Evolutionary conservation across 208 protist genomes (phyloP), one percentile per base, ranked within the genome.

Genomic region (Wallacemonas sp.): DNA sequence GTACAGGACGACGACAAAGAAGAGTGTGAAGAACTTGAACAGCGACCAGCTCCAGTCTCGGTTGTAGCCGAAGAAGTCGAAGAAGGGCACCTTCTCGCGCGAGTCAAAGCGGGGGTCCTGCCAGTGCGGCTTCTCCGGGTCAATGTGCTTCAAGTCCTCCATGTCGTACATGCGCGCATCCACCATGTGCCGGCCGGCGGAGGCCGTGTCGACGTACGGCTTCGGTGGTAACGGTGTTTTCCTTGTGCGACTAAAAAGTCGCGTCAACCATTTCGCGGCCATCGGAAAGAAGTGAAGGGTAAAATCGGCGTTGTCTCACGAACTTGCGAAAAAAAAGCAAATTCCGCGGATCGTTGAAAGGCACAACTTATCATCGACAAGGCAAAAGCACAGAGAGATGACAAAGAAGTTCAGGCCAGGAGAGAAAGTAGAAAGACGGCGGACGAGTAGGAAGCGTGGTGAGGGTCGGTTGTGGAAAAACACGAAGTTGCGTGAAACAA

Each of bases 111-210:
- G 74, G 1, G 80, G 73, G 52, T 93, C 91, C 45, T 91, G 85
- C 88, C 91, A 96, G 75, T 96, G 91, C 18, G 87, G 91, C 61
- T 91, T 94, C 54, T 96, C 88, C 0, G 91, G 86, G 42, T 94
- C 87, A 33, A 96, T 82, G 54, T 93, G 67, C 26, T 78, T 79
- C 22, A 96, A 52, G 57, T 93, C 84, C 11, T 77, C 72, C 11
- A 70, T 64, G 50, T 93, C 76, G 64, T 93, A 86, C 36, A 94
- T 48, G 8, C 86, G 63, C 0, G 69, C 39, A 72, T 96, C 91
- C 11, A 80, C 54, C 86, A 96, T 93, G 76, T 93, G 86, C 8
- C 42, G 55, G 3, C 71, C 71, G 0, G 79, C 38, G 26, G 86
- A 89, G 23, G 82, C 76, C 0, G 73, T 86, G 68, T 96, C 91